A percentile compares a stretch with the other conserved stretches of the same genome.
These are phyloP conservation scores for Sporothrix sp. DNA, from an alignment of 2,329 filamentous ascomycete genomes.

Conservation along the genomic window DNA sequence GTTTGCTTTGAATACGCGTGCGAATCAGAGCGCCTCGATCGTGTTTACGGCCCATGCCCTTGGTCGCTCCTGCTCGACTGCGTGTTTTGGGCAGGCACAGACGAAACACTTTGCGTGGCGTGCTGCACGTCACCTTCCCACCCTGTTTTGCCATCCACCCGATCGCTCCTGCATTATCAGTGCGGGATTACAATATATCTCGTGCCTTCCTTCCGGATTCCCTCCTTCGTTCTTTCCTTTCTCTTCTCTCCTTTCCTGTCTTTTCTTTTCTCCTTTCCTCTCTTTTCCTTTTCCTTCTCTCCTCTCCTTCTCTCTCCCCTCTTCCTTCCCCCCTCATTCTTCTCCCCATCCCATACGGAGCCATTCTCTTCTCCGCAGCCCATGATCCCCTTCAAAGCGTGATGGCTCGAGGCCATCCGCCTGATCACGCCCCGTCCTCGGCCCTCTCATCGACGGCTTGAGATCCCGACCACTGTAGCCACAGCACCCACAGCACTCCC, in stretches of 20 bases:
- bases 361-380: not conserved
- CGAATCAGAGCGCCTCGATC: too few species aligned
- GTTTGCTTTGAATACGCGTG: too few species aligned
- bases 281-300: not conserved
- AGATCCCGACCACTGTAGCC: not conserved
- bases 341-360: not conserved
- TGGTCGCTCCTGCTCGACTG: not conserved
- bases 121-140: not conserved
- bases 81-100: constrained; percentile 1
- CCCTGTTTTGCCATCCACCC: too few species aligned
- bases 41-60: not conserved
- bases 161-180: constrained; percentile 3
- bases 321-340: not conserved
- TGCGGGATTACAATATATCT: constrained; percentile 1
- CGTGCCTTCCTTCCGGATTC: not conserved
- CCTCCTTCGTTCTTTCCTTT: not conserved
- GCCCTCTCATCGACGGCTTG: not conserved
- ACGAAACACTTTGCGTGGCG: not conserved
- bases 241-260: not conserved
- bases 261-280: not conserved
- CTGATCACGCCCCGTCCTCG: not conserved
- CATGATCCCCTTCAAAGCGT: constrained; percentile 8
- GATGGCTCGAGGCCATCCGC: constrained; percentile 12
- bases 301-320: not conserved
- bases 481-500: not conserved